Conservation (phyloP, 1,284 basidiomycete genomes). For the Apiotrichum sp. region DNA sequence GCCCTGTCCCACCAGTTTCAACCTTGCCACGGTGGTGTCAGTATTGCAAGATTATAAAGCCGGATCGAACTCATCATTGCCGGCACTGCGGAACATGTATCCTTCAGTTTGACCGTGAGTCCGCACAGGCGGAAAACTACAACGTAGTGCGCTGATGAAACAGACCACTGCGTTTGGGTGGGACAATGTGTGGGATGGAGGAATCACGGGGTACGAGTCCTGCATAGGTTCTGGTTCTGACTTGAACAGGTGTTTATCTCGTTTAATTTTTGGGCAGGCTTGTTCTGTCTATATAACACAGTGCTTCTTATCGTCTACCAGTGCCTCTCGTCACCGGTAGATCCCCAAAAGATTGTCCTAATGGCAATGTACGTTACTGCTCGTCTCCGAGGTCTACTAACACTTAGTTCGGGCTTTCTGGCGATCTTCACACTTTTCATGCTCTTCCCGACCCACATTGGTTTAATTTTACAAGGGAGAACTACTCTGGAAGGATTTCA, state of each 20-base stretch:
- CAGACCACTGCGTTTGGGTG: slow-evolving; percentile 44
- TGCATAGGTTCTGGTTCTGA: slow-evolving; percentile 11
- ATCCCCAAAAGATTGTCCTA: slow-evolving; percentile 41
- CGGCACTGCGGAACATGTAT: slow-evolving; percentile 46
- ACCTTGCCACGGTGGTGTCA: slow-evolving; percentile 33
- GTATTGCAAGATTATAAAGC: slow-evolving; percentile 43
- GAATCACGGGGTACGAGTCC: slow-evolving; percentile 42
- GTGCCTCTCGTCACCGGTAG: slow-evolving; percentile 17
- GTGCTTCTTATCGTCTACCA: slow-evolving; percentile 28
- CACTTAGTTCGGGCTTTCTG: slow-evolving; percentile 34
- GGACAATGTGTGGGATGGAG: slow-evolving; percentile 46
- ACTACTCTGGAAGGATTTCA: slow-evolving; percentile 42
- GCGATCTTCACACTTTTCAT: slow-evolving; percentile 32
- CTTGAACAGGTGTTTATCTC: slow-evolving; percentile 42
- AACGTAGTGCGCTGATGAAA: slow-evolving; percentile 14
- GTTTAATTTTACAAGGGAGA: slow-evolving; percentile 31
- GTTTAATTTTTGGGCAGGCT: slow-evolving; percentile 40
- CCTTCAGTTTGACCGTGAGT: slow-evolving; percentile 36
- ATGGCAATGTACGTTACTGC: slow-evolving; percentile 32
- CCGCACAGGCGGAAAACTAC: slow-evolving; percentile 22
- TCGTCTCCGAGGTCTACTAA: background rate
- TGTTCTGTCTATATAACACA: slow-evolving; percentile 35
- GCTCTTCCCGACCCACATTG: slow-evolving; percentile 36
- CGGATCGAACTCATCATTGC: slow-evolving; percentile 45
- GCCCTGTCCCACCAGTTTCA: slow-evolving; percentile 28